Evolutionary conservation across 1,139 yeast genomes (phyloP), one percentile per base, ranked within the genome.

Genomic region (Zygotorulaspora mrakii): DNA sequence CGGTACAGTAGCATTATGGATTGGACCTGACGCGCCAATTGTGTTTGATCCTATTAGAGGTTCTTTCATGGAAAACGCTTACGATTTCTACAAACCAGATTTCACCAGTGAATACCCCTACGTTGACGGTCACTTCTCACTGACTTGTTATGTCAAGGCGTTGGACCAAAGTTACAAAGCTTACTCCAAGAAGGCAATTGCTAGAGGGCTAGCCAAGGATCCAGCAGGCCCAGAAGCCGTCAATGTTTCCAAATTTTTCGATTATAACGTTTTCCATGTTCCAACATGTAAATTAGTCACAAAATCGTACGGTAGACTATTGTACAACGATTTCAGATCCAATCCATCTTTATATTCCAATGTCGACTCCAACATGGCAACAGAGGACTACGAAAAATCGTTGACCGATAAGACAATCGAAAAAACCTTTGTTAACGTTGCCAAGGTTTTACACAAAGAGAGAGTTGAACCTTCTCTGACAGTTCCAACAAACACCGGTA

Each of bases 21-120:
- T 94, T 60, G 99, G 99, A 39, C 96, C 97, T 41, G 95, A 94
- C 62, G 97, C 98, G 31, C 98, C 98, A 53, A 76, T 94, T 56
- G 96, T 86, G 33, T 80, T 94, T 57, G 97, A 91, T 59, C 68
- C 82, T 39, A 76, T 79, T 46, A 86, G 94, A 69, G 97, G 97
- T 50, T 76, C 94, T 20, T 85, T 71, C 73, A 85, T 91, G 94
- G 94, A 85, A 68, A 95, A 91, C 63, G 96, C 94, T 38, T 91
- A 91, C 67, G 97, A 91, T 69, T 91, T 89, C 71, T 94, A 88
- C 74, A 91, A 91, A 77, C 98, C 99, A 47, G 94, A 94, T 66
- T 86, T 91, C 73, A 82, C 94, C 52, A 76, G 86, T 50, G 99
- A 94, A 72, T 94, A 94, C 70, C 99, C 99, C 26, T 84, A 81